Conservation (phyloP, 192 early-diverging fungal genomes). For the Pilobolus umbonatus region DNA sequence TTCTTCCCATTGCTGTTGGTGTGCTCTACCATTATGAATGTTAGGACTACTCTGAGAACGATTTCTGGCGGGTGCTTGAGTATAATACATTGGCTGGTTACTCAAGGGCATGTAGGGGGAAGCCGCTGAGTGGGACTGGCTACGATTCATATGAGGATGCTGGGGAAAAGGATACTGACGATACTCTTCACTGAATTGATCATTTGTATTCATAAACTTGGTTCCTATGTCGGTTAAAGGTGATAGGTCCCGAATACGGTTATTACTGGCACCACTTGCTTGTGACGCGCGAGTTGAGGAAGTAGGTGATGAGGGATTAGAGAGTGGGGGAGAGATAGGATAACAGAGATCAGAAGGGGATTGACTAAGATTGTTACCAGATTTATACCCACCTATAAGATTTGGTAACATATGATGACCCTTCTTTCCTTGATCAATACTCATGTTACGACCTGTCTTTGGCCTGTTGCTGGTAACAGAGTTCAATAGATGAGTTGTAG, state of each 20-base stretch:
- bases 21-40: slow-evolving; percentile 35
- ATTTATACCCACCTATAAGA: too few species aligned
- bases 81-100: too few species aligned
- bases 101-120: too few species aligned
- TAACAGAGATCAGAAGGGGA: slow-evolving; percentile 23
- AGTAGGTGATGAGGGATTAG: slow-evolving; percentile 52
- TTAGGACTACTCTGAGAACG: slow-evolving; percentile 56
- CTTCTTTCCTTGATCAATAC: not conserved
- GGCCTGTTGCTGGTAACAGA: slow-evolving; percentile 5
- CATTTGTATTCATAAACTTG: slow-evolving; percentile 46
- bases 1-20: not conserved
- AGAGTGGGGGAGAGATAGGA: slow-evolving; percentile 52
- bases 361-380: slow-evolving; percentile 6
- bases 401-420: too few species aligned
- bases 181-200: slow-evolving; percentile 21
- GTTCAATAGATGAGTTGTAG: not conserved
- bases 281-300: slow-evolving; percentile 34
- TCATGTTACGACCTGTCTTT: not conserved
- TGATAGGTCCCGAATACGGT: slow-evolving; percentile 41
- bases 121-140: slow-evolving; percentile 9
- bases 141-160: slow-evolving; percentile 12
- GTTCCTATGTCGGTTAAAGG: slow-evolving; percentile 49
- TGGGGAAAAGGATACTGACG: slow-evolving; percentile 24
- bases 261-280: slow-evolving; percentile 24
- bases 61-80: too few species aligned